Base-by-base conservation (phyloP, 2,329 filamentous ascomycete species). In the Gyromitra esculenta region DNA sequence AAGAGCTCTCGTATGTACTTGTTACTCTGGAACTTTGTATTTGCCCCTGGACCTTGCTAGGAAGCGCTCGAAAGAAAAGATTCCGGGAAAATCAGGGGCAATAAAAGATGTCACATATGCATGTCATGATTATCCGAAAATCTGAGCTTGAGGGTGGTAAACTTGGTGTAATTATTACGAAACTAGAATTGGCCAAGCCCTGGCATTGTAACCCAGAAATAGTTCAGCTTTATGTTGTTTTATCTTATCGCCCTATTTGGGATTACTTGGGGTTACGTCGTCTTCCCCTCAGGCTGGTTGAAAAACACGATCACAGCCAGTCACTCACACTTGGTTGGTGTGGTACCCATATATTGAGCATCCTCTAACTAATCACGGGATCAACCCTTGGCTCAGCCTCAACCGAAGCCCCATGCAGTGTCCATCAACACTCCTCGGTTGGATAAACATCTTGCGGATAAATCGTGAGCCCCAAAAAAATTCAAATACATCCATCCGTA, bases 381-480 rank as follows among this genome's bases (percentile, higher is more conserved):
- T 15, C 35, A 37, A 37, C 18, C 56, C 67, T 70, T 70, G 67
- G 67, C 67, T 62, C 25, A 52, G 54, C 56, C 67, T 70, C 56
- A 50, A 39, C 57, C 54, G 45, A 25, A 48, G 39, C 56, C 60
- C 52, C 67, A 71, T 71, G 67, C 56, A 56, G 63, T 41, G 21
- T 5, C 7, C 62, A 60, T 69, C 54, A 59, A 60, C 66, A 69
- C 48, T 60, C 39, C 66, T 71, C 67, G 67, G 56, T 71, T 71
- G 67, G 67, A 70, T 70, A 70, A 70, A 66, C 48, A 15, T 50
- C 56, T 25, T 54, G 31, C 37, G 63, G 63, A 5, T 66, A 31
- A 66, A 52, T 52, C 39, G 7, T 48, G 59, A 5, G 37, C 37
- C 8, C 21, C 39, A 31, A n/a, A 2, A 54, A 54, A 43, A 54